Evolutionary conservation across 495 filamentous ascomycete genomes (phyloP), one percentile per base, ranked within the genome.

Genomic region (Xylaria longipes): DNA sequence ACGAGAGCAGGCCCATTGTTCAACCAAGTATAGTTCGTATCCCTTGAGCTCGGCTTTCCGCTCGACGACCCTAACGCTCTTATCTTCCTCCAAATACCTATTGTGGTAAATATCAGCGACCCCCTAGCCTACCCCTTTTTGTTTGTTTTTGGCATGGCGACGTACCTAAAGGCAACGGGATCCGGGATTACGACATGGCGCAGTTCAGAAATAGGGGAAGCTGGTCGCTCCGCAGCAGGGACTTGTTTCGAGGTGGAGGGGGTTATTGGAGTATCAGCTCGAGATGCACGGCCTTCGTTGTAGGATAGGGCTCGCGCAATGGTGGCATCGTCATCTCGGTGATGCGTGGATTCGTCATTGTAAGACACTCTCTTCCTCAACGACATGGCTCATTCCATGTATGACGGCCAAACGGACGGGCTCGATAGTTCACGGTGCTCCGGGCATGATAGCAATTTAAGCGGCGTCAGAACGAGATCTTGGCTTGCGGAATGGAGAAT

Each of bases 1-100:
- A 67, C 96, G 89, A 9, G 95, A 97, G 79, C 94, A 97, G 14
- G 93, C 94, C 97, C 96, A 99, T 88, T 99, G 96, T 80, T 98
- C 96, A 69, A 99, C 94, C 45, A 98, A 81, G 82, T 98, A 98
- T 62, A 95, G 83, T 78, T 98, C 95, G 78, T 98, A 98, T 70
- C 97, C 97, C 60, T 89, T 80, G 27, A 99, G 87, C 39, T 84
- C 82, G 60, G 83, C 81, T 58, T 89, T 88, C 37, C 92, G 91
- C 70, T 93, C 87, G 14, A 97, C 85, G 17, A 97, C 90, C 5
- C 85, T 87, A 3, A 93, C 93, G 0, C 88, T 89, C 1, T 92
- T 84, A 69, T 99, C 96, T 72, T 94, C 92, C 86, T 97, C 94
- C 17, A 99, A 88, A 76, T 97, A 99, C 73, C 92, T 89, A 57